Evolutionary conservation across 1,284 basidiomycete genomes (phyloP).

Genomic region (Chondrostereum purpureum): DNA sequence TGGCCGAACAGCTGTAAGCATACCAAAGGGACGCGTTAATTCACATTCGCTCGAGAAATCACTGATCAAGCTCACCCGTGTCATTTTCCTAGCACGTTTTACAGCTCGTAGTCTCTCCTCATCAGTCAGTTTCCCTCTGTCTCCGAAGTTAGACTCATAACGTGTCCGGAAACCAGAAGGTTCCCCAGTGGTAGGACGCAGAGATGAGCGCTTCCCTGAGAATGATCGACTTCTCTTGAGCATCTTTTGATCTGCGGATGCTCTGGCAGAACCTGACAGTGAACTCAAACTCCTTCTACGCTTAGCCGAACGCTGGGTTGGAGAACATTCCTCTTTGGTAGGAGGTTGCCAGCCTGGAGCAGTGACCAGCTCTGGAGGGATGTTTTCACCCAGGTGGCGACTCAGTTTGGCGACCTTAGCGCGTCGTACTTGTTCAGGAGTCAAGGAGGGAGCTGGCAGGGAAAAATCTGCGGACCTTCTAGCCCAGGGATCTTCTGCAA

Average conservation of each 20-base stretch:
- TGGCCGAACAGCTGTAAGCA: slow-evolving; percentile 42
- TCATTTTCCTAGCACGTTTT: slow-evolving; percentile 40
- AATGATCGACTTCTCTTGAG: slow-evolving; percentile 18
- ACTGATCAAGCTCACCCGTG: slow-evolving; percentile 28
- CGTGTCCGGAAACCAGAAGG: slow-evolving; percentile 14
- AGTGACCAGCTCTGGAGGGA: slow-evolving; percentile 30
- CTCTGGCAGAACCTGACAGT: not conserved
- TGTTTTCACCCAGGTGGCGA: slow-evolving; percentile 32
- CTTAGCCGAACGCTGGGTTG: not conserved
- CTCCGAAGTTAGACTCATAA: slow-evolving; percentile 18
- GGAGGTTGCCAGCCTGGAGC: not conserved
- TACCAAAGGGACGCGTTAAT: no score
- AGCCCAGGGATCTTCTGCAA: not conserved
- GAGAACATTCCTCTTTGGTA: not conserved
- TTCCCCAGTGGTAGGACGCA: slow-evolving; percentile 4
- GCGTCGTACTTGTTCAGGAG: slow-evolving; percentile 21
- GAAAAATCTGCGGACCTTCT: no score
- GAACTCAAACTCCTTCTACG: slow-evolving; percentile 1
- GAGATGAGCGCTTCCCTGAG: slow-evolving; percentile 8
- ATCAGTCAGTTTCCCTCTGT: slow-evolving; percentile 2
- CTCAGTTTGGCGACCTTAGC: slow-evolving; percentile 33
- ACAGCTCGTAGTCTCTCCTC: slow-evolving; percentile 32
- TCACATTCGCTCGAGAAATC: no score
- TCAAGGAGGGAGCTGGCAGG: not conserved
- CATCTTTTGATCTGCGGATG: slow-evolving; percentile 1